Base-by-base conservation (phyloP, 192 early-diverging fungal genomes). In the Coemansia sp. region DNA sequence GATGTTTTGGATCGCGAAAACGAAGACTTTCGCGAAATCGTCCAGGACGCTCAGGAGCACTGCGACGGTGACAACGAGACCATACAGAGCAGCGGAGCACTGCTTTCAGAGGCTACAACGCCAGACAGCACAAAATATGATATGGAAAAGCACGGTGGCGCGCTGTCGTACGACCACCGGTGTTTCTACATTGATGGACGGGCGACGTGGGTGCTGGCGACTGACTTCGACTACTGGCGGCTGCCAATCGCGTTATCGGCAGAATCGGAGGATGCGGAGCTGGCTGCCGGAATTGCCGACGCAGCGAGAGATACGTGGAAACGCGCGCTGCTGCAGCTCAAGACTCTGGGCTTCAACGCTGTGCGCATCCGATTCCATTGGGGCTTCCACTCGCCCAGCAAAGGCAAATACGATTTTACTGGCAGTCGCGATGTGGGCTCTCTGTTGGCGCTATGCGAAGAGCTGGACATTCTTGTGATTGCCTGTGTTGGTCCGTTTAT, bases 161-260 rank as follows among this genome's bases (percentile, higher is more conserved):
- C 65, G 46, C 68, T 80, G n/a, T 57, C 67, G 15, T 80, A 65
- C 54, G 89, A 92, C 65, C 82, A 85, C 57, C 78, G 90, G 62
- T 79, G 86, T 20, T 80, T 95, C 60, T 80, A 82, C 37, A 79
- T 95, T 23, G 62, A 87, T 63, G 91, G 91, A 15, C 82, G 71
- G 37, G 88, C 87, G 0, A 83, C 79, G 1, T 69, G 88, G 58
- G 75, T 95, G 23, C 72, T 89, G 48, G 84, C 85, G 12, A 88
- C 89, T 1, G 93, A 95, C 71, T 95, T 95, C 71, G 91, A 93
- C 69, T 93, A 93, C 68, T 95, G 91, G 91, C 84, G 91, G 23
- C 61, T 93, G 11, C 91, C 91, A 0, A 86, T 89, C 3, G 58
- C 60, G 15, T 42, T 31, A 34, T 49, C 60, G 14, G 49, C 49